phyloP scores from a whole-genome alignment of 441 rosid species.

The Erysimum cheiri region DNA sequence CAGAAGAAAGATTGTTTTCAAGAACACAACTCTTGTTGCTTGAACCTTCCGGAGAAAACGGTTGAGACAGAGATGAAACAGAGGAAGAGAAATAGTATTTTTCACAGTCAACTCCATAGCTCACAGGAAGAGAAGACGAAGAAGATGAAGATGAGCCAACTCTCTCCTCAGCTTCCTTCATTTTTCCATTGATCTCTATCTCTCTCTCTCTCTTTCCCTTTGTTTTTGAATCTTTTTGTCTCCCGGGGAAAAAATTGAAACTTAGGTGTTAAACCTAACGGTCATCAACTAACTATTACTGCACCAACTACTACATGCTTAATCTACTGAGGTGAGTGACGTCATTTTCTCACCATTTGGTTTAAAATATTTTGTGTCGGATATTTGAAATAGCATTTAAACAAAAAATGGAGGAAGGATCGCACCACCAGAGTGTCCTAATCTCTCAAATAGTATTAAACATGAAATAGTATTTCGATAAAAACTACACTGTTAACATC shows the following conservation, averaged over 20 bases:
- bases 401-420: too few relatives aligned
- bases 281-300: slow-evolving; percentile 38
- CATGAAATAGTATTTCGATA: too few relatives aligned
- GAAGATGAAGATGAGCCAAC: slow-evolving; percentile 35
- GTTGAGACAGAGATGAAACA: slow-evolving; percentile 41
- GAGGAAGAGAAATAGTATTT: slow-evolving; percentile 44
- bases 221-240: slow-evolving; percentile 6
- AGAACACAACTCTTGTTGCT: slow-evolving; percentile 33
- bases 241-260: slow-evolving; percentile 5
- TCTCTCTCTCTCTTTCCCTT: slow-evolving; percentile 1
- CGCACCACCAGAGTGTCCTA: too few relatives aligned
- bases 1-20: slow-evolving; percentile 25
- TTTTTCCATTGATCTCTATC: slow-evolving; percentile 14
- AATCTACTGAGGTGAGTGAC: neutral
- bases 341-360: neutral
- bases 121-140: slow-evolving; percentile 44
- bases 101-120: slow-evolving; percentile 45
- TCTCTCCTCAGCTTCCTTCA: slow-evolving; percentile 38
- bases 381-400: neutral
- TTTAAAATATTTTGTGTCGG: neutral
- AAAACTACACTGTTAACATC: too few relatives aligned
- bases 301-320: slow-evolving; percentile 20
- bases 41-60: slow-evolving; percentile 36
- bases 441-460: too few relatives aligned
- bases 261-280: slow-evolving; percentile 44